Evolutionary conservation across 306 rosid genomes (phyloP).

Genomic region (Lablab purpureus): DNA sequence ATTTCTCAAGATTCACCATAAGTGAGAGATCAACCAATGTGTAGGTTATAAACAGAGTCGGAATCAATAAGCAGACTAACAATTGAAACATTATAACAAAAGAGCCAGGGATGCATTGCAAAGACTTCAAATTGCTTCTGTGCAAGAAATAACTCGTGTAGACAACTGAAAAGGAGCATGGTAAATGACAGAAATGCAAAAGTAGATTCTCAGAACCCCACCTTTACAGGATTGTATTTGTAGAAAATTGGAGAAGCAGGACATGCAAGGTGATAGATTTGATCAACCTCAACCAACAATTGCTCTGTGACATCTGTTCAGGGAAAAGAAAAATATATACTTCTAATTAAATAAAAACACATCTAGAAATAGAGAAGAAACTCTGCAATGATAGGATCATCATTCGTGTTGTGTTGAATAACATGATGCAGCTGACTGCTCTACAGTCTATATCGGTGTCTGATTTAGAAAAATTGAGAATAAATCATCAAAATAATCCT

Average conservation of each 20-base stretch:
- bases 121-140: neutral
- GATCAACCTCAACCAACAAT: constrained; percentile 90
- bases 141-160: neutral
- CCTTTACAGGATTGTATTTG: constrained; percentile 96
- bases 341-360: neutral
- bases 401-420: constrained; percentile 21
- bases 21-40: constrained; percentile 2
- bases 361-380: neutral
- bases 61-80: neutral
- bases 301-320: constrained; percentile 89
- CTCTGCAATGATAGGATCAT: constrained; percentile 20
- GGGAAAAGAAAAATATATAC: constrained; percentile 21
- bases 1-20: constrained; percentile 37
- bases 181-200: constrained; percentile 16
- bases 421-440: constrained; percentile 2
- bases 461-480: constrained; percentile 10
- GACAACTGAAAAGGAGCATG: neutral
- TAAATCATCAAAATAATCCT: neutral
- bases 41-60: constrained; percentile 1
- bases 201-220: constrained; percentile 26
- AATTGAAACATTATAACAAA: neutral
- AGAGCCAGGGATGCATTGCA: neutral
- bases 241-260: constrained; percentile 98
- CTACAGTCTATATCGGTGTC: neutral
- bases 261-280: constrained; percentile 95